Percentiles rank a stretch among this genome's conserved stretches.
These are phyloP conservation scores for Solanum tarijense DNA, from an alignment of 257 asterid genomes.

Conservation along the genomic window DNA sequence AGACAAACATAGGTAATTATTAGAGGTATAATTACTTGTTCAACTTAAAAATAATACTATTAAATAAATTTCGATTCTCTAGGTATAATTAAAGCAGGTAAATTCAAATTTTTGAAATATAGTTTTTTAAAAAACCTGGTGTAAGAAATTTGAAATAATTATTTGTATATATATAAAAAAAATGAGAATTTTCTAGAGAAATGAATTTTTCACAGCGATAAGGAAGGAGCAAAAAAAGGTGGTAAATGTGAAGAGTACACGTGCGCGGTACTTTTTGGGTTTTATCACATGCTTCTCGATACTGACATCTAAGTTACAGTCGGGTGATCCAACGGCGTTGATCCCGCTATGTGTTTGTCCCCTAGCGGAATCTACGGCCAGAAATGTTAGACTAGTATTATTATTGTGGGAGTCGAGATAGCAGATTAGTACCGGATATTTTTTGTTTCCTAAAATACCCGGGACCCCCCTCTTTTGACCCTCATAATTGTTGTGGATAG, in stretches of 20 bases:
- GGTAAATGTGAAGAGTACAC: constrained; percentile 27
- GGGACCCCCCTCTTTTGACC: background rate
- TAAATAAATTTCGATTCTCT: background rate
- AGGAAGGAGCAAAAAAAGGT: constrained; percentile 39
- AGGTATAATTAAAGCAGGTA: background rate
- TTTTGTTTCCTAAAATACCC: constrained; percentile 7
- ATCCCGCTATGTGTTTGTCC: constrained; percentile 5
- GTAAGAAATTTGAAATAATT: constrained; percentile 1
- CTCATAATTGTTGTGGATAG: background rate
- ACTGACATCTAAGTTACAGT: background rate
- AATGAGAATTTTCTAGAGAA: constrained; percentile 5
- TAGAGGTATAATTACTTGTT: background rate
- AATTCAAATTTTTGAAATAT: constrained; percentile 8
- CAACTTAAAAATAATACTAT: background rate
- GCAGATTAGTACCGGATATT: background rate
- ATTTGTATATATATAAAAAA: background rate
- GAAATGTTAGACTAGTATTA: background rate
- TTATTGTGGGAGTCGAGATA: background rate
- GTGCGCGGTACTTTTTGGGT: constrained; percentile 32
- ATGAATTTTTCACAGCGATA: constrained; percentile 37
- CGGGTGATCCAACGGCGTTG: constrained; percentile 15
- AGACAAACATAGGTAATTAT: background rate
- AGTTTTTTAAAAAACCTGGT: background rate
- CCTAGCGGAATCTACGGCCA: background rate
- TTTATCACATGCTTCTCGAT: constrained; percentile 1